phyloP scores from a whole-genome alignment of 305 asterid genomes.

The Galium porrigens region DNA sequence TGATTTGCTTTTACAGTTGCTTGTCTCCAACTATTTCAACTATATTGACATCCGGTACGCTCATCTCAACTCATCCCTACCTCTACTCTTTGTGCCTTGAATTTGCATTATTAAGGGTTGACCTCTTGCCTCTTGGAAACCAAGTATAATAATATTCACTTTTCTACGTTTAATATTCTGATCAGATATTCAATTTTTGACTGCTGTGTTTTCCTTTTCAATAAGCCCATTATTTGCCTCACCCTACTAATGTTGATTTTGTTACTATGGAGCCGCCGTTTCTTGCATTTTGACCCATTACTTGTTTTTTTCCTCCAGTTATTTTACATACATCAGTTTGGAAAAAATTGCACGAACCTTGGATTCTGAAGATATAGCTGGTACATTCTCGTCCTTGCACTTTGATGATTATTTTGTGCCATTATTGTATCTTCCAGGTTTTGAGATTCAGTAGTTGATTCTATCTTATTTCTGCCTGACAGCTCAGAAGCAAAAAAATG shows the following conservation, averaged over 20 bases:
- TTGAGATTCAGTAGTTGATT: background rate
- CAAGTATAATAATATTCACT: background rate
- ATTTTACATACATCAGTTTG: conserved; percentile 56
- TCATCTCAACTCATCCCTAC: background rate
- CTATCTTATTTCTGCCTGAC: background rate
- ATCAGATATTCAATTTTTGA: background rate
- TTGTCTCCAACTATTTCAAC: conserved; percentile 52
- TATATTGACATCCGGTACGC: conserved; percentile 70
- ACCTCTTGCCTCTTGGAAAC: too few relatives aligned
- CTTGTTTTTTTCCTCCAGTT: conserved; percentile 25
- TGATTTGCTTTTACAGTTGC: conserved; percentile 47
- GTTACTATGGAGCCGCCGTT: background rate
- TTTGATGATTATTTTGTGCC: background rate
- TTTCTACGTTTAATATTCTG: background rate
- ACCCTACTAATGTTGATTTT: background rate
- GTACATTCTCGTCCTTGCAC: conserved; percentile 9
- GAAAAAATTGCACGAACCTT: conserved; percentile 48
- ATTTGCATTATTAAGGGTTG: background rate
- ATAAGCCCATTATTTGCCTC: background rate
- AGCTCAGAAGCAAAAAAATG: background rate
- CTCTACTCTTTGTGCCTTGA: background rate
- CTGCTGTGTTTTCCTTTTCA: background rate
- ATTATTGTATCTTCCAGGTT: background rate
- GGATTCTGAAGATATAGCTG: conserved; percentile 36
- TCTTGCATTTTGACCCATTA: conserved; percentile 1